Evolutionary conservation across 306 rosid species (phyloP).

Genomic region (Acmispon strigosus): DNA sequence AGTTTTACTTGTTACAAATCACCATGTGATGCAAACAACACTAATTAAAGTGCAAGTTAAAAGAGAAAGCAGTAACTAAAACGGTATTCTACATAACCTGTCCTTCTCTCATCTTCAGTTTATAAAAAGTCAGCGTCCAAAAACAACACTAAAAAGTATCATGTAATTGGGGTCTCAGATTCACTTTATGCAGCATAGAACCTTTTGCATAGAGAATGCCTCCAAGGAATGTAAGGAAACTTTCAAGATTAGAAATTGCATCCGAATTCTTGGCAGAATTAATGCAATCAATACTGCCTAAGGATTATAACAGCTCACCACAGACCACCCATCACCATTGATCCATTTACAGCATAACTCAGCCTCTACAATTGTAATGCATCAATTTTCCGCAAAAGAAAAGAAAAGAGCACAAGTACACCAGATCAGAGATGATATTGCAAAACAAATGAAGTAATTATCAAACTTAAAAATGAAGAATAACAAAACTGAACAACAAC

Average conservation of each 20-base stretch:
- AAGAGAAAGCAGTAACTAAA: not conserved
- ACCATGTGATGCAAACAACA: not conserved
- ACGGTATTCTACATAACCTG: not conserved
- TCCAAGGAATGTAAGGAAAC: conserved; percentile 51
- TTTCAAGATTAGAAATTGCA: conserved; percentile 35
- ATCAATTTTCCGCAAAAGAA: not conserved
- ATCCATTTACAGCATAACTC: conserved; percentile 37
- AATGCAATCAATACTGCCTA: not conserved
- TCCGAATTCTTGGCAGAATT: conserved; percentile 51
- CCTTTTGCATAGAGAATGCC: conserved; percentile 76
- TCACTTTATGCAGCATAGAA: conserved; percentile 69
- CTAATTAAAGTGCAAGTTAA: not conserved
- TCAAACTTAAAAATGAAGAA: not conserved
- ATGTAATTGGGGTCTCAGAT: not conserved
- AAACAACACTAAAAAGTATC: not conserved
- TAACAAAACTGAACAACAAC: not conserved
- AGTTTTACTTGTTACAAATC: not conserved
- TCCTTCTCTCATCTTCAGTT: not conserved
- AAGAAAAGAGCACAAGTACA: not conserved
- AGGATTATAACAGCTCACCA: too few species aligned
- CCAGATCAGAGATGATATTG: not conserved
- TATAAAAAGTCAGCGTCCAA: not conserved
- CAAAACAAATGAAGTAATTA: not conserved
- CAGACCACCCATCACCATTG: too few species aligned
- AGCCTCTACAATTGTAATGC: conserved; percentile 44